These are phyloP conservation scores for Pochonia chlamydosporia DNA, from an alignment of 2,329 filamentous ascomycete species.

Conservation along the genomic window DNA sequence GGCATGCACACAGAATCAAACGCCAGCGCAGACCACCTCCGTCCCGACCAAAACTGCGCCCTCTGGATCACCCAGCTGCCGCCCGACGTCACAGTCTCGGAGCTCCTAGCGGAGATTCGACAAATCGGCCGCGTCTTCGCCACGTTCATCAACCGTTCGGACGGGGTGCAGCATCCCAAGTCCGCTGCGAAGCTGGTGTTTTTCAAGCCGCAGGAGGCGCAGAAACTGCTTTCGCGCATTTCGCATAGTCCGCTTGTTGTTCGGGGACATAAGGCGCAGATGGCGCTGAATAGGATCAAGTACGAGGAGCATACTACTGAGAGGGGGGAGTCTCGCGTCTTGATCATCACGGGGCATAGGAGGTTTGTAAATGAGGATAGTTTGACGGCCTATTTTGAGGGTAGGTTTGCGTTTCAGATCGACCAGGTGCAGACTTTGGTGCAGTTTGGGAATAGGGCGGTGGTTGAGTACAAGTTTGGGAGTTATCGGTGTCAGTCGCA, in stretches of 20 bases:
- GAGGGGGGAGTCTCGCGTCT: slow-evolving; percentile 37
- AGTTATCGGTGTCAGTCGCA: slow-evolving; percentile 51
- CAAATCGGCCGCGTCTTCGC: slow-evolving; percentile 45
- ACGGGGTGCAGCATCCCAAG: slow-evolving; percentile 26
- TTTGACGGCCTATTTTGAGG: slow-evolving; percentile 35
- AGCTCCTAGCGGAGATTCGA: slow-evolving; percentile 39
- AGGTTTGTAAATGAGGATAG: slow-evolving; percentile 35
- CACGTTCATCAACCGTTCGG: slow-evolving; percentile 44
- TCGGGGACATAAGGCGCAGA: slow-evolving; percentile 27
- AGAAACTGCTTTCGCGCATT: slow-evolving; percentile 18
- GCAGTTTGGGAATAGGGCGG: slow-evolving; percentile 17
- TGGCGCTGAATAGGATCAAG: slow-evolving; percentile 44
- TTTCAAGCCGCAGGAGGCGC: slow-evolving; percentile 35
- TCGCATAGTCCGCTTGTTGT: slow-evolving; percentile 28
- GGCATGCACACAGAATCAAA: slow-evolving; percentile 30
- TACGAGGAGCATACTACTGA: slow-evolving; percentile 23
- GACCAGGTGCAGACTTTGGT: slow-evolving; percentile 34
- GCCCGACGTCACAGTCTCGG: slow-evolving; percentile 30
- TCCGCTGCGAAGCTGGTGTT: slow-evolving; percentile 47
- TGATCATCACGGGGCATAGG: slow-evolving; percentile 42
- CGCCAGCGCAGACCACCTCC: slow-evolving; percentile 26
- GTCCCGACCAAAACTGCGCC: slow-evolving; percentile 37
- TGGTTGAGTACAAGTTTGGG: slow-evolving; percentile 47
- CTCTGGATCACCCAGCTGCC: slow-evolving; percentile 50
- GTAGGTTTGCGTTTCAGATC: slow-evolving; percentile 39